A percentile compares a stretch with the other conserved stretches of the same genome.
Conservation (phyloP, 352 stramenopile species). For the Globisporangium yorkense region DNA sequence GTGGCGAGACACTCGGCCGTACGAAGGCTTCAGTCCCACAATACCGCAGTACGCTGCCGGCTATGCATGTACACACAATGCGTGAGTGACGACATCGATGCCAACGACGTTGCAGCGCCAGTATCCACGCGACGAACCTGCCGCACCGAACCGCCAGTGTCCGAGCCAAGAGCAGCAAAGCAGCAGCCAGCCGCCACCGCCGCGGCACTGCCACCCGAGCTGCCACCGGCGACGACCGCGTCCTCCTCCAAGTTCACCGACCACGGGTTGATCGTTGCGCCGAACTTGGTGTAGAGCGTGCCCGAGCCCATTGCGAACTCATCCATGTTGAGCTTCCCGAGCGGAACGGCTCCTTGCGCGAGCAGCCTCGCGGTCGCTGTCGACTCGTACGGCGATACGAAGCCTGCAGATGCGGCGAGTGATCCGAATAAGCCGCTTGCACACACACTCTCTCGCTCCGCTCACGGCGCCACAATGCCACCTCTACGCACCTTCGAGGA, state of each 20-base stretch:
- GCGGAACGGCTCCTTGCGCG: slow-evolving; percentile 86
- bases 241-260: slow-evolving; percentile 46
- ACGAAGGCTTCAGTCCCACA: slow-evolving; percentile 96
- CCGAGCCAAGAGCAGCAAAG: slow-evolving; percentile 93
- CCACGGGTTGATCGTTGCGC: slow-evolving; percentile 87
- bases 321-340: slow-evolving; percentile 98
- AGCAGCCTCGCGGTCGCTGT: slow-evolving; percentile 82
- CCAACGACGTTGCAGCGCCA: neutral
- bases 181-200: slow-evolving; percentile 90
- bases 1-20: slow-evolving; percentile 94
- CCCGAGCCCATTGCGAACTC: slow-evolving; percentile 99
- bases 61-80: slow-evolving; percentile 9
- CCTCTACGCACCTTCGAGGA: slow-evolving; percentile 54
- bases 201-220: slow-evolving; percentile 91
- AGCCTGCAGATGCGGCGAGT: slow-evolving; percentile 25
- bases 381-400: slow-evolving; percentile 89
- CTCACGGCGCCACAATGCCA: neutral
- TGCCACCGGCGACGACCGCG: slow-evolving; percentile 88
- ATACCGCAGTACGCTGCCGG: slow-evolving; percentile 95
- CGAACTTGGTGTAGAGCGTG: slow-evolving; percentile 88
- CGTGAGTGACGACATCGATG: neutral
- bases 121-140: slow-evolving; percentile 36
- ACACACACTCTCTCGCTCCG: neutral
- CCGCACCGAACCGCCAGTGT: slow-evolving; percentile 96
- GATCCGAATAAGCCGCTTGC: neutral